Evolutionary conservation across 2,329 filamentous ascomycete species (phyloP), one percentile per base, ranked within the genome.

Genomic region (Pseudogymnoascus sp.): DNA sequence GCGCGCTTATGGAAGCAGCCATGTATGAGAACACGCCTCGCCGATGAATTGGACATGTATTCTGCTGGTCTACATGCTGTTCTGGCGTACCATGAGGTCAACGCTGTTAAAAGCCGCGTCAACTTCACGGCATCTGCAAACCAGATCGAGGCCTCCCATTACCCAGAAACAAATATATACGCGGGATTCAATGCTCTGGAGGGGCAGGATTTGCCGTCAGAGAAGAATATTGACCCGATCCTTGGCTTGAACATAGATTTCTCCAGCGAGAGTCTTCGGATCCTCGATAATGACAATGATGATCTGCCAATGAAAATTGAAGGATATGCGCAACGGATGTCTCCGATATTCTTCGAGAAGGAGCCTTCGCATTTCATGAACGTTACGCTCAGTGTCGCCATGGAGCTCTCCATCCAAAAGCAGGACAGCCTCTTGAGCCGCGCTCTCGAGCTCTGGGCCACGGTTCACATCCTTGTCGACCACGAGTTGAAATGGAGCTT

Each of bases 1-100:
- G 84, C 85, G 0, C 79, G 85, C 7, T 79, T 88, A n/a, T 88
- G 85, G 85, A 82, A 80, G 64, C 82, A 81, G 2, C 82, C 83
- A 8, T 88, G 85, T 68, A 81, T 87, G 23, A 79, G 85, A 55
- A 86, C 84, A 6, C 82, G 83, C 61, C 76, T 88, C 19, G 82
- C 82, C 6, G 83, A 86, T 65, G 81, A 84, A 64, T 76, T 87
- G 23, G 82, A 86, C 61, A 75, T 88, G 11, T 88, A 86, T 69
- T 84, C 84, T 11, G 84, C 84, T 4, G 84, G 84, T 5, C 80
- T 88, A 0, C 84, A 88, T 67, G 81, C 84, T 19, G 84, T 86
- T 1, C 76, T 87, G 60, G 82, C 84, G 0, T 83, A 86, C 68
- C 81, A 82, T 64, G 77, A 83, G 11, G 80, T 86, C 64, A 85